Conservation (phyloP, 1,139 yeast genomes). For the Saccharomyces hybrid region DNA sequence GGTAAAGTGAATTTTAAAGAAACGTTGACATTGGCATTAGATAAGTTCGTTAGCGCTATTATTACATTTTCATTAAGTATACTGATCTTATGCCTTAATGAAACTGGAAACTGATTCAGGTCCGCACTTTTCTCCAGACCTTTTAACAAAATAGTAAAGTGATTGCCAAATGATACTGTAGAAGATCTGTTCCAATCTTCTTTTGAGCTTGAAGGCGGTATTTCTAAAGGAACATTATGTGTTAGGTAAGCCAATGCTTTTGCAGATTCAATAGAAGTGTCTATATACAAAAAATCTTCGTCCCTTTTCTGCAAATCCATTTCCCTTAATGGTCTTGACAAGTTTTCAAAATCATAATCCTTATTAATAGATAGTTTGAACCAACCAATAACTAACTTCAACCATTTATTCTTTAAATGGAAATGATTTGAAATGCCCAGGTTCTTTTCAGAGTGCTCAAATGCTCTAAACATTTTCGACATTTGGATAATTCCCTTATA, state of each 20-base stretch:
- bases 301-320: conserved; percentile 37
- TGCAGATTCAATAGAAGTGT: conserved; percentile 59
- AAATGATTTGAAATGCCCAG: conserved; percentile 49
- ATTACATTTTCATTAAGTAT: conserved; percentile 60
- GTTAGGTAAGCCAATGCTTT: conserved; percentile 50
- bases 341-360: conserved; percentile 31
- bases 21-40: conserved; percentile 70
- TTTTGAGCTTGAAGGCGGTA: conserved; percentile 53
- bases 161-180: conserved; percentile 60
- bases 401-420: conserved; percentile 50
- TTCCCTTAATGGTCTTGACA: conserved; percentile 28
- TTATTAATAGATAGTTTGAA: conserved; percentile 45
- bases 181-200: conserved; percentile 51
- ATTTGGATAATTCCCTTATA: conserved; percentile 50
- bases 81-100: conserved; percentile 46
- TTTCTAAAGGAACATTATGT: conserved; percentile 50
- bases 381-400: conserved; percentile 60
- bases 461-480: conserved; percentile 46
- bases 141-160: conserved; percentile 63
- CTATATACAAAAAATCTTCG: conserved; percentile 48
- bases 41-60: conserved; percentile 56
- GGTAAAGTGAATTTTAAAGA: conserved; percentile 75
- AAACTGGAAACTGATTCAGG: conserved; percentile 30
- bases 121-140: conserved; percentile 55
- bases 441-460: conserved; percentile 41